These are phyloP conservation scores for Alternaria sp. DNA, from an alignment of 2,329 filamentous ascomycete genomes.

Conservation along the genomic window DNA sequence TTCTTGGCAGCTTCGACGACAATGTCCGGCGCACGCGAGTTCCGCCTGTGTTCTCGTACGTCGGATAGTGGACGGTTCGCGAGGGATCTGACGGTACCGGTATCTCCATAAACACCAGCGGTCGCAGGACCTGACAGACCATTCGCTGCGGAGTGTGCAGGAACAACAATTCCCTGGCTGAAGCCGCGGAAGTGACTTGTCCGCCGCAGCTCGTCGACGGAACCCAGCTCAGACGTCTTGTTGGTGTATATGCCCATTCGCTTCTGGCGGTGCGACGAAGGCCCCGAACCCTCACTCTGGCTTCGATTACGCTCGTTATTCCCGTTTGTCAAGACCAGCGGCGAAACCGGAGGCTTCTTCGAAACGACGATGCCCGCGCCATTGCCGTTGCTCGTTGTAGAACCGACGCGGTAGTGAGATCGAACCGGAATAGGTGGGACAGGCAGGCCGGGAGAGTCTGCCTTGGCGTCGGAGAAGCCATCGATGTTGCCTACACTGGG, in stretches of 20 bases:
- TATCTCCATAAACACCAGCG: constrained; percentile 43
- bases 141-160: constrained; percentile 30
- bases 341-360: constrained; percentile 76
- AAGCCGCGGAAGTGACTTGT: constrained; percentile 63
- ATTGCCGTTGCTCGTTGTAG: constrained; percentile 64
- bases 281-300: constrained; percentile 64
- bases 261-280: constrained; percentile 60
- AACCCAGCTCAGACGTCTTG: constrained; percentile 61
- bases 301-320: constrained; percentile 70
- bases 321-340: constrained; percentile 68
- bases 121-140: constrained; percentile 42
- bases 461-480: constrained; percentile 53
- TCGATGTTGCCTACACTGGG: constrained; percentile 73
- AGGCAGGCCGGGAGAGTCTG: constrained; percentile 32
- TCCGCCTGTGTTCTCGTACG: constrained; percentile 61
- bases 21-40: constrained; percentile 55
- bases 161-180: constrained; percentile 61
- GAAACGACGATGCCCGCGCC: constrained; percentile 47
- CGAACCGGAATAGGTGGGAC: constrained; percentile 79
- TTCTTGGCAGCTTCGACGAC: constrained; percentile 63
- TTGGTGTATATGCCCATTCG: constrained; percentile 66
- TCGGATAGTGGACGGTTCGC: constrained; percentile 61
- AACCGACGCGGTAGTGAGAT: constrained; percentile 79
- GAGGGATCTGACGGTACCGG: constrained; percentile 41
- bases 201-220: constrained; percentile 59